These are phyloP conservation scores for Fusarium decemcellulare DNA, from an alignment of 2,329 filamentous ascomycete species.

Conservation along the genomic window DNA sequence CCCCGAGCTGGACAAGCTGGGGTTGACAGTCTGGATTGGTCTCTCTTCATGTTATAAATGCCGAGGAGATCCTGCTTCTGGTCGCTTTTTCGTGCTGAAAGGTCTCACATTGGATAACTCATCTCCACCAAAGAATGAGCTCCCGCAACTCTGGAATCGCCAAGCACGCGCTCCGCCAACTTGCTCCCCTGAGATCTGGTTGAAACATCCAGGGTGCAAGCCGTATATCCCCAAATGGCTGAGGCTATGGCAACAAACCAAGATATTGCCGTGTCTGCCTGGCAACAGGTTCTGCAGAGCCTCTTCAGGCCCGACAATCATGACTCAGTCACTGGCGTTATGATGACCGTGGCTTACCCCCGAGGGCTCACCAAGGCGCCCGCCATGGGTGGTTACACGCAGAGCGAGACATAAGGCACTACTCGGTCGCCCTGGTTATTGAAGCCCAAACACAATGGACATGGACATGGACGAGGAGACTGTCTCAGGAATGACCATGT, in stretches of 20 bases:
- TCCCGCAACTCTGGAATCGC: constrained; percentile 28
- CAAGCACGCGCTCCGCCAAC: constrained; percentile 32
- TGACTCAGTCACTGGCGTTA: neutral
- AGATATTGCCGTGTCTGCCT: neutral
- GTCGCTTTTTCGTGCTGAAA: constrained; percentile 1
- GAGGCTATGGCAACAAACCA: constrained; percentile 22
- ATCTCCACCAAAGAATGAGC: constrained; percentile 23
- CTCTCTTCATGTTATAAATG: constrained; percentile 6
- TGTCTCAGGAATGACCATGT: constrained; percentile 17
- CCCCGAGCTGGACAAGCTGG: constrained; percentile 11
- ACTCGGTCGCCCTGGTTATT: constrained; percentile 1
- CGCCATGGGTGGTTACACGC: constrained; percentile 3
- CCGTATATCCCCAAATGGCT: neutral
- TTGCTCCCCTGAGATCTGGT: constrained; percentile 11
- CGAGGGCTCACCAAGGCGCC: neutral
- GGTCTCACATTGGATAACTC: constrained; percentile 25
- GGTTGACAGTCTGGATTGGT: constrained; percentile 10
- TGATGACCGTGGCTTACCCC: neutral
- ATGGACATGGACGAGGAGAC: neutral
- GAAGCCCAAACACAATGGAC: neutral
- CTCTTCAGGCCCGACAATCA: neutral
- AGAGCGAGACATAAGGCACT: constrained; percentile 13
- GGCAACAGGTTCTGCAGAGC: constrained; percentile 15
- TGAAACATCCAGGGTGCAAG: constrained; percentile 26
- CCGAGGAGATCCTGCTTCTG: neutral